Evolutionary conservation across 2,329 filamentous ascomycete species (phyloP).

Genomic region (Xylaria digitata): DNA sequence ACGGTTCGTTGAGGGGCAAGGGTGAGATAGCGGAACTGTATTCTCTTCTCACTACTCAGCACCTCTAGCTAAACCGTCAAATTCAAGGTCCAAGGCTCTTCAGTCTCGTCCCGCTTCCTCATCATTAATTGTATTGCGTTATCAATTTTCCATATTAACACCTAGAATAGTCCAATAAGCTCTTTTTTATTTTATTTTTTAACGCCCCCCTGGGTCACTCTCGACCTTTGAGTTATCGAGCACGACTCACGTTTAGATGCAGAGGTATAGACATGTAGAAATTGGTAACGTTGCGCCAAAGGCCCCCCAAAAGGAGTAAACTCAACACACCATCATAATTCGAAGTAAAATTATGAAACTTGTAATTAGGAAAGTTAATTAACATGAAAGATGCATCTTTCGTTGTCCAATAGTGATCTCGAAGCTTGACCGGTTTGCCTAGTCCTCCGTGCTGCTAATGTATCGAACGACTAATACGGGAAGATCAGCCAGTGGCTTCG

Average conservation of each 20-base stretch:
- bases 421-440: neutral
- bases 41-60: neutral
- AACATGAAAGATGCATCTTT: neutral
- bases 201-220: neutral
- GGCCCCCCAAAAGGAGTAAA: neutral
- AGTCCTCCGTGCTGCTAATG: neutral
- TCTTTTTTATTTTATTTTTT: neutral
- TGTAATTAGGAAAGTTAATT: neutral
- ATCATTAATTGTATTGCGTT: too few species aligned
- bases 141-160: neutral
- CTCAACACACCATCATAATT: neutral
- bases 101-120: neutral
- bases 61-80: neutral
- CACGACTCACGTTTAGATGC: neutral
- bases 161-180: neutral
- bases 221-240: neutral
- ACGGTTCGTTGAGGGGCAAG: neutral
- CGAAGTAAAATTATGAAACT: neutral
- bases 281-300: neutral
- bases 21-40: neutral
- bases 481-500: constrained; percentile 9
- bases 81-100: neutral
- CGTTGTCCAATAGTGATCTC: constrained; percentile 1
- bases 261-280: neutral
- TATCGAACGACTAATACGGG: neutral